Percentiles rank a stretch among this genome's conserved stretches.
phyloP scores from a whole-genome alignment of 495 filamentous ascomycete genomes.

The Talaromyces adpressus region DNA sequence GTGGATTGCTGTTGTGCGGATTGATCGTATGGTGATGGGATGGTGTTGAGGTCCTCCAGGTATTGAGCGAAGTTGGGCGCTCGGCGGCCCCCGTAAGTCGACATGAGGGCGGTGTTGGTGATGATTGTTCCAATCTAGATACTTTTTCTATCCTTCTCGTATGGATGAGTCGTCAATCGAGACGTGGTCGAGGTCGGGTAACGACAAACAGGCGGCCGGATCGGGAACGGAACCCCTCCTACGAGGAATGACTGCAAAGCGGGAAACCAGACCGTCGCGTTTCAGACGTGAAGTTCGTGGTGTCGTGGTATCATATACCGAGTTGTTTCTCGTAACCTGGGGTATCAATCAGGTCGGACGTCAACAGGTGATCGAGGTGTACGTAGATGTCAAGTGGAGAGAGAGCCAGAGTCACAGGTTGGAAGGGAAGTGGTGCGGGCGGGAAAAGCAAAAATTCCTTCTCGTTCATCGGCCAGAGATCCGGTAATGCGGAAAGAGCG shows the following conservation, averaged over 20 bases:
- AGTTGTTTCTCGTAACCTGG: neutral
- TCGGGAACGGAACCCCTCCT: neutral
- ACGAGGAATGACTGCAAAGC: neutral
- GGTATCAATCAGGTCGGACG: neutral
- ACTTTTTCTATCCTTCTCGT: neutral
- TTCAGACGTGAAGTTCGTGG: neutral
- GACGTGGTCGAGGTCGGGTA: neutral
- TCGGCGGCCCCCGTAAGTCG: slow-evolving; percentile 60
- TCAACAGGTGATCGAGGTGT: neutral
- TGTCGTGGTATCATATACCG: neutral
- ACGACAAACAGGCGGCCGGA: neutral
- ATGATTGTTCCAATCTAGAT: neutral
- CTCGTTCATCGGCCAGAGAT: neutral
- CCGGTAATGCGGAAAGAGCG: neutral
- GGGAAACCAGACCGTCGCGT: neutral
- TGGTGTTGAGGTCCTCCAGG: slow-evolving; percentile 77
- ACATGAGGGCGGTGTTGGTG: slow-evolving; percentile 8
- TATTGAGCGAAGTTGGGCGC: slow-evolving; percentile 82
- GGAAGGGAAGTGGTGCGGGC: neutral
- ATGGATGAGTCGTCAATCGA: neutral
- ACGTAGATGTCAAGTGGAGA: neutral
- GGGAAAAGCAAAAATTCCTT: slow-evolving; percentile 2
- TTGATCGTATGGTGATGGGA: slow-evolving; percentile 60
- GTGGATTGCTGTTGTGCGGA: slow-evolving; percentile 45
- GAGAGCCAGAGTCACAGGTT: neutral